Base-by-base conservation (phyloP, 495 filamentous ascomycete species). In the Penicillium coffeae region DNA sequence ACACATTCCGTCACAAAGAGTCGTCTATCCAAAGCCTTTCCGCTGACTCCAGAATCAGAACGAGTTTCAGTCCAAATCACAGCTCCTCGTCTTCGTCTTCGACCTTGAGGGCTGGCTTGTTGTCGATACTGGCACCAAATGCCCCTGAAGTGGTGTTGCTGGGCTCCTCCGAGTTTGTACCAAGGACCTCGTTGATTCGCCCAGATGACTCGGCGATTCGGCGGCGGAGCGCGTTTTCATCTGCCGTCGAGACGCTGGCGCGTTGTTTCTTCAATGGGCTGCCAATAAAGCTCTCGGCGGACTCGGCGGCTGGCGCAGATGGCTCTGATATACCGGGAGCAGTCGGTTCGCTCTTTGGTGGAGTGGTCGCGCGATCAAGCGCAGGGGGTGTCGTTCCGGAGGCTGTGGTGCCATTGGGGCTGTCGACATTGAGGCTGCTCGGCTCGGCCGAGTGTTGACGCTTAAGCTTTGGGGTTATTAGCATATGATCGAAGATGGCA, bases 391-490 rank as follows among this genome's bases (percentile, higher is more conserved):
- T 65, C 6, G 57, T 63, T 12, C 63, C 63, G 37, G 73, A 66
- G 14, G 70, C 72, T 35, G 64, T 73, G n/a, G 70, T 79, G 47
- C 67, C 76, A 46, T 68, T 52, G 45, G 69, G 58, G 20, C 65
- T 54, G 48, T 64, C 59, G 58, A 68, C 58, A 56, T 72, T 68
- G n/a, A 70, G 67, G 34, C 75, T 76, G 15, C 86, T 68, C 1
- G 84, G 86, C 20, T 94, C 91, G 25, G 82, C 83, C 0, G 93
- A 96, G 69, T 96, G 93, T 54, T 90, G 87, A 48, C 94, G 88
- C 80, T 98, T 98, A 30, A 97, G 81, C 92, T 97, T 62, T 52
- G 5, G 30, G 15, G 19, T 41, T 20, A 32, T 63, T 45, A 65
- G 37, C 51, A 27, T 9, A n/a, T 21, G n/a, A n/a, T n/a, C n/a